Base-by-base conservation (phyloP, 2,329 filamentous ascomycete species). In the Cladosporium sphaerospermum region DNA sequence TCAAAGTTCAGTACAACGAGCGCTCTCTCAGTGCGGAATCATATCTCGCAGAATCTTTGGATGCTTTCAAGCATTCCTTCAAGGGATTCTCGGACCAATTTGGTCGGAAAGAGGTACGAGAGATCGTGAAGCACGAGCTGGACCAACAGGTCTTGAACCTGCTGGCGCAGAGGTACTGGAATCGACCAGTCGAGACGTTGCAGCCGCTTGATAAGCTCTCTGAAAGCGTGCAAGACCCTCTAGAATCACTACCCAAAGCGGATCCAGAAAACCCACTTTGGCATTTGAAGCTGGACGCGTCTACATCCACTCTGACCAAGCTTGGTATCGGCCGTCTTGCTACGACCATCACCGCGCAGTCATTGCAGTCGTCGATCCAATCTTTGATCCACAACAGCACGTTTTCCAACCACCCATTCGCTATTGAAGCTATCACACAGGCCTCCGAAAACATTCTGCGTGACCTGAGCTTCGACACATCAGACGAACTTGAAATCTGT, bases 1-100 rank as follows among this genome's bases (percentile, higher is more conserved):
- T 96, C 78, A 99, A 99, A 69, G 93, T 99, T 4, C 95, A 99
- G 69, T 99, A 99, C 73, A 99, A 99, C 65, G 93, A 99, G 68
- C 84, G 93, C 6, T 89, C 92, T 1, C 76, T 99, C 34, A 96
- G 89, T 47, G 93, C 93, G 2, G 93, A 99, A 68, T 96, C 92
- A 3, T 99, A 99, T 67, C 80, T 99, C 37, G 93, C 93, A 2
- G 93, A 97, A 69, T 95, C 88, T 60, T 75, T 99, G 3, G 93
- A 99, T 69, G 85, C 86, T 16, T 97, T 99, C 79, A 99, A 99
- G 72, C 95, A 97, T 70, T 89, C 89, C 0, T 99, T 99, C 74
- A 96, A 96, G 68, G 86, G 88, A 60, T 96, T 97, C 65, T 85
- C 89, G 0, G 89, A 95, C 60, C 80, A 82, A 31, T 99, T 99